These are phyloP conservation scores for Phytopythium kandeliae DNA, from an alignment of 352 stramenopile genomes.

Conservation along the genomic window DNA sequence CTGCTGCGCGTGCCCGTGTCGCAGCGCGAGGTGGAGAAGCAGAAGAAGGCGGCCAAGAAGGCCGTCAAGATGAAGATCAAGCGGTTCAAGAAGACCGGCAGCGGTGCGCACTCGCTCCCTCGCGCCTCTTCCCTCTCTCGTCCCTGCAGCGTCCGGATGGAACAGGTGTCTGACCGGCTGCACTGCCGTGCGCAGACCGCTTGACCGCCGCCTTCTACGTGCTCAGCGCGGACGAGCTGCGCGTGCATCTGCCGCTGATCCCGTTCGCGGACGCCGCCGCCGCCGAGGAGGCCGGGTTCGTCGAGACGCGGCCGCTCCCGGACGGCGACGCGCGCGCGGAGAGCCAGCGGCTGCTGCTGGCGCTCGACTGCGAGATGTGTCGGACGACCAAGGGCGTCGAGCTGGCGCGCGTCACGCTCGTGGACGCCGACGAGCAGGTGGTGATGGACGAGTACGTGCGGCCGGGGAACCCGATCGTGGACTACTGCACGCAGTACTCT, in stretches of 20 bases:
- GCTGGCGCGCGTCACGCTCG: slow-evolving; percentile 64
- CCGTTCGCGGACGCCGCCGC: slow-evolving; percentile 35
- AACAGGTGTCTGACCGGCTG: neutral
- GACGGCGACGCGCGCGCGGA: slow-evolving; percentile 23
- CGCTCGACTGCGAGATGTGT: slow-evolving; percentile 87
- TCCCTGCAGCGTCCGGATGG: too few relatives aligned
- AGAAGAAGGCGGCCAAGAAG: slow-evolving; percentile 74
- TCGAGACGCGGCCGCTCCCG: slow-evolving; percentile 31
- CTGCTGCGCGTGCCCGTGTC: slow-evolving; percentile 67
- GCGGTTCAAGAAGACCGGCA: slow-evolving; percentile 74
- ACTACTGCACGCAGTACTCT: slow-evolving; percentile 86
- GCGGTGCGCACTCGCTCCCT: slow-evolving; percentile 20
- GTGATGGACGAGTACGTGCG: slow-evolving; percentile 80
- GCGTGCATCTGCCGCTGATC: slow-evolving; percentile 41
- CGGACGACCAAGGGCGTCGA: slow-evolving; percentile 83
- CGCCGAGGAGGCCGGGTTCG: slow-evolving; percentile 27
- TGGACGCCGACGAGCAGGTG: slow-evolving; percentile 63
- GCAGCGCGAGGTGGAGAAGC: slow-evolving; percentile 67
- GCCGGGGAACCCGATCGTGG: slow-evolving; percentile 76
- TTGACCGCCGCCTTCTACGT: slow-evolving; percentile 76
- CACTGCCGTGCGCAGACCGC: slow-evolving; percentile 24
- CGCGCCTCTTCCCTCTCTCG: neutral
- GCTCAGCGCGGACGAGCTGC: slow-evolving; percentile 49
- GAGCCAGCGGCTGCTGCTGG: slow-evolving; percentile 54
- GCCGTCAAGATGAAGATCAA: slow-evolving; percentile 86